Percentiles rank a stretch among this genome's conserved stretches.
These are phyloP conservation scores for Cordia subcordata DNA, from an alignment of 257 asterid species.

Conservation along the genomic window DNA sequence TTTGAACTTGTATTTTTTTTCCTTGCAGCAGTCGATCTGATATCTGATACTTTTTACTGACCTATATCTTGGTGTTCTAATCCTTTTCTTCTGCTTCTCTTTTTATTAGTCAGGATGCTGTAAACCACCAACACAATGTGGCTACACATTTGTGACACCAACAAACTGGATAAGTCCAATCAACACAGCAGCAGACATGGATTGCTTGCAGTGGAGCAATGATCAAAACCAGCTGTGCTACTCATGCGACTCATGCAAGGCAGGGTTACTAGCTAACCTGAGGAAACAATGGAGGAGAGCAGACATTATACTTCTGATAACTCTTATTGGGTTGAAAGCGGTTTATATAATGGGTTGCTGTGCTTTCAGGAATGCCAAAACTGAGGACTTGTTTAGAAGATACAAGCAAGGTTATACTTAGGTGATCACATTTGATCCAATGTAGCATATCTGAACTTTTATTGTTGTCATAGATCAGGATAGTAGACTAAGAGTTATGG, in stretches of 20 bases:
- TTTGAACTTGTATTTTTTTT: too few species aligned
- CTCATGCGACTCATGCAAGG: constrained; percentile 83
- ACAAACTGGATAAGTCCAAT: constrained; percentile 94
- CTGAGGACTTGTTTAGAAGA: constrained; percentile 63
- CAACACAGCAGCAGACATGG: constrained; percentile 66
- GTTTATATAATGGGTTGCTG: constrained; percentile 72
- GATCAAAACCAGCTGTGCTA: constrained; percentile 86
- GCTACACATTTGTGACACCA: constrained; percentile 90
- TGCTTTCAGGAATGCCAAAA: constrained; percentile 81
- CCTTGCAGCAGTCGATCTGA: too few species aligned
- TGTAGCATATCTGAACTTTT: background rate
- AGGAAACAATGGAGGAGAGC: constrained; percentile 74
- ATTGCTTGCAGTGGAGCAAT: constrained; percentile 86
- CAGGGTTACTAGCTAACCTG: constrained; percentile 73
- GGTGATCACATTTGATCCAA: background rate
- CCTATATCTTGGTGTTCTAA: too few species aligned
- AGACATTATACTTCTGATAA: constrained; percentile 48
- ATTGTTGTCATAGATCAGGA: too few species aligned
- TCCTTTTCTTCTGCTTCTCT: background rate
- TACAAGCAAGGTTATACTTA: constrained; percentile 76
- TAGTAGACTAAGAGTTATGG: too few species aligned
- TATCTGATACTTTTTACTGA: too few species aligned
- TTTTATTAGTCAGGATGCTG: constrained; percentile 77
- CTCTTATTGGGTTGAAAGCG: constrained; percentile 53
- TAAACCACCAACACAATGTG: constrained; percentile 88